phyloP scores from a whole-genome alignment of 176 grass and related monocot species.

The Avena eriantha region DNA sequence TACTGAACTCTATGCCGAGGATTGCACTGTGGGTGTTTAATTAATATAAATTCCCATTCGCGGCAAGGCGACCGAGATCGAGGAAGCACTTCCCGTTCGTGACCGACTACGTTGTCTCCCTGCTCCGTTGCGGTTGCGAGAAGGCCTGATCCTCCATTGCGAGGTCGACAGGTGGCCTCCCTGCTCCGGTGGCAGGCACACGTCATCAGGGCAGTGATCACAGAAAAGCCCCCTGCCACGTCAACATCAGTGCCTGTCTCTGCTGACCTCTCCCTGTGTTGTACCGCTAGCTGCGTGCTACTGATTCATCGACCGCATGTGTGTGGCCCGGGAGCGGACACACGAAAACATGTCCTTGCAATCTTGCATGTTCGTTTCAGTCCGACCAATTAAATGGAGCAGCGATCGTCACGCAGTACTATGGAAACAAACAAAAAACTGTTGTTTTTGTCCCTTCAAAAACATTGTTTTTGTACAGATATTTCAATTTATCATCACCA shows the following conservation, averaged over 20 bases:
- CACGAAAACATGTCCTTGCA: background rate
- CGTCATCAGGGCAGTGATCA: background rate
- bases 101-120: constrained; percentile 16
- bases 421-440: no score
- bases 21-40: no score
- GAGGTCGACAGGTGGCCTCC: background rate
- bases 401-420: background rate
- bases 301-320: background rate
- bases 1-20: no score
- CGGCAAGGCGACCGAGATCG: constrained; percentile 35
- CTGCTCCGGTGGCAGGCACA: background rate
- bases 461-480: no score
- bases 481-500: no score
- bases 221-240: background rate
- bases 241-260: background rate
- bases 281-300: background rate
- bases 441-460: no score
- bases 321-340: background rate
- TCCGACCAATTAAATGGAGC: background rate
- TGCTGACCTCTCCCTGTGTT: background rate
- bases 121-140: background rate
- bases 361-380: background rate
- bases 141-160: background rate
- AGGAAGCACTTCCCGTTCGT: constrained; percentile 61
- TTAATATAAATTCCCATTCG: no score